phyloP scores from a whole-genome alignment of 1,284 basidiomycete species.

The Porogramme epimiltina region DNA sequence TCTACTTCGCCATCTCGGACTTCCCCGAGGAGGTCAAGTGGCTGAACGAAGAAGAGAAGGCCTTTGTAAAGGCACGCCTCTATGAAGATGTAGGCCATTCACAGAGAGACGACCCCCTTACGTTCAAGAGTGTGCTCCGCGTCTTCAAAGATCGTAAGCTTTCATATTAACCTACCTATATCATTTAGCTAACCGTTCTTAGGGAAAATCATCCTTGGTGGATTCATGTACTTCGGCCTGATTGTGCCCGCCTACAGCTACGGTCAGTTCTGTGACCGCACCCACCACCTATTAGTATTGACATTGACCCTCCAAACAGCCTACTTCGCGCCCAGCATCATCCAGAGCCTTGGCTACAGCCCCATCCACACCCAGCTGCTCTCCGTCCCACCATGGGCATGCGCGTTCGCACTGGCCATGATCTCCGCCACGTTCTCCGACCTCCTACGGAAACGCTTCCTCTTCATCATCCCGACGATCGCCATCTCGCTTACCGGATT shows the following conservation, averaged over 20 bases:
- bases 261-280: constrained; percentile 18
- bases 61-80: constrained; percentile 32
- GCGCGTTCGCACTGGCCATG: constrained; percentile 35
- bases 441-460: constrained; percentile 28
- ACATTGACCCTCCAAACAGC: no score
- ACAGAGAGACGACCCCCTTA: constrained; percentile 25
- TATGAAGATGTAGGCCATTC: constrained; percentile 32
- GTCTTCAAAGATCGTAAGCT: constrained; percentile 31
- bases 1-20: constrained; percentile 33
- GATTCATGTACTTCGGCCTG: constrained; percentile 36
- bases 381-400: constrained; percentile 51
- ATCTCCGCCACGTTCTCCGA: constrained; percentile 29
- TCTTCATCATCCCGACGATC: constrained; percentile 28
- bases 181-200: not conserved
- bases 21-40: constrained; percentile 34
- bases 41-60: constrained; percentile 32
- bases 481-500: constrained; percentile 30
- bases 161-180: not conserved
- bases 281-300: no score
- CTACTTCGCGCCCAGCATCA: constrained; percentile 37
- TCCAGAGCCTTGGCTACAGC: constrained; percentile 43
- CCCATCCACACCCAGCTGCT: constrained; percentile 50
- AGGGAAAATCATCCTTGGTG: constrained; percentile 35
- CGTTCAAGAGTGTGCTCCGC: constrained; percentile 19
- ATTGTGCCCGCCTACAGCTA: constrained; percentile 34